phyloP scores from a whole-genome alignment of 306 rosid genomes.

The Dryas drummondii region DNA sequence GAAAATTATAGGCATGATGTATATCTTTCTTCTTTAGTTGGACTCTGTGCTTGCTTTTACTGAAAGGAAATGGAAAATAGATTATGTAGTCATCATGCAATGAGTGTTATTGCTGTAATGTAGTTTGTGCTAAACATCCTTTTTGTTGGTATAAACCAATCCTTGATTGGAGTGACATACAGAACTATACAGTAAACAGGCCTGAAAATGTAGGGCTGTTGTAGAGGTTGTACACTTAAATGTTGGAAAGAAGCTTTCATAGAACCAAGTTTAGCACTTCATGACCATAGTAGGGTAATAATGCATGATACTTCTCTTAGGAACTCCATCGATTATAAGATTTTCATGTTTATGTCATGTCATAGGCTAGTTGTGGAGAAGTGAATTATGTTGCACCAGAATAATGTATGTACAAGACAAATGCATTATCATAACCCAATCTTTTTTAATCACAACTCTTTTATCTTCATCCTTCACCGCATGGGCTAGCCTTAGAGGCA shows the following conservation, averaged over 20 bases:
- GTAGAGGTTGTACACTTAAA: background rate
- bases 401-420: too few relatives aligned
- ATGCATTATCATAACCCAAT: too few relatives aligned
- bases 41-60: constrained; percentile 8
- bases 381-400: too few relatives aligned
- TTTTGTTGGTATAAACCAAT: background rate
- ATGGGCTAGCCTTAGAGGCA: too few relatives aligned
- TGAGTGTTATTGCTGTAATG: constrained; percentile 3
- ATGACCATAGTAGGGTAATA: too few relatives aligned
- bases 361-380: background rate
- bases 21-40: constrained; percentile 2
- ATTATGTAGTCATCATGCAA: background rate
- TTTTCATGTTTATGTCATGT: background rate
- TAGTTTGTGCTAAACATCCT: background rate
- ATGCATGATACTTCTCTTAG: background rate
- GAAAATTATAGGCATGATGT: constrained; percentile 34
- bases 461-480: too few relatives aligned
- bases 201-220: background rate
- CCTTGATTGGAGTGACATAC: background rate
- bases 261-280: background rate
- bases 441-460: too few relatives aligned
- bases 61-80: background rate
- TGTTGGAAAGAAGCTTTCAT: background rate
- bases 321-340: background rate
- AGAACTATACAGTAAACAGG: background rate